Evolutionary conservation across 805 yeast species (phyloP), one percentile per base, ranked within the genome.

Genomic region (Priceomyces castillae): DNA sequence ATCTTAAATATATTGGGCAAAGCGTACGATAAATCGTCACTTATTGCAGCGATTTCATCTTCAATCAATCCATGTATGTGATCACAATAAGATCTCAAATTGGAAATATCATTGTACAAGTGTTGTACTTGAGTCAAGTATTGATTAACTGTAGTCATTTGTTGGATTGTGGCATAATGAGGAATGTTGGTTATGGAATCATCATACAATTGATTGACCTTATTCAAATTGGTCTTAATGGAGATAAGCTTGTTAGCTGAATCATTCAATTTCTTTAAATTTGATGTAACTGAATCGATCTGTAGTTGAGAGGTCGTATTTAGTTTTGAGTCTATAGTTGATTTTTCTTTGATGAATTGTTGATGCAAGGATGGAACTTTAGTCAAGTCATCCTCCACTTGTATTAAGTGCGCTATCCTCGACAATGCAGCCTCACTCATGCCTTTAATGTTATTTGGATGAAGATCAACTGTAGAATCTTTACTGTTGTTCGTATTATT

Each of bases 241-340:
- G 59, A 54, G 48, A 48, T 65, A 39, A 58, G 58, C 46, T 59
- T 69, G 43, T 26, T 64, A 52, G 59, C 52, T 67, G 73, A 53
- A 62, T 73, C 68, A 49, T 74, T 77, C 41, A 86, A 65, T 31
- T 68, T 64, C 37, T 71, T 71, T 33, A 85, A 71, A 43, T 80
- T 76, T 31, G 70, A 67, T 50, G 78, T 64, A 1, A 86, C 76
- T 7, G 77, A 64, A 36, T 78, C 81, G 44, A 80, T 76, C 51
- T 82, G 88, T 31, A 74, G 74, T 56, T 78, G 80, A n/a, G 88
- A 78, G 40, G 84, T 85, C 33, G 84, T 65, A 53, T 78, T 80
- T 49, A 92, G 69, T 57, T 89, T 92, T 38, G 83, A 71, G 52
- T 88, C 96, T 10, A 89, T 69, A 2, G 85, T 75, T 0, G 84